Evolutionary conservation across 1,284 basidiomycete genomes (phyloP).

Genomic region (Puccinia brachypodii): DNA sequence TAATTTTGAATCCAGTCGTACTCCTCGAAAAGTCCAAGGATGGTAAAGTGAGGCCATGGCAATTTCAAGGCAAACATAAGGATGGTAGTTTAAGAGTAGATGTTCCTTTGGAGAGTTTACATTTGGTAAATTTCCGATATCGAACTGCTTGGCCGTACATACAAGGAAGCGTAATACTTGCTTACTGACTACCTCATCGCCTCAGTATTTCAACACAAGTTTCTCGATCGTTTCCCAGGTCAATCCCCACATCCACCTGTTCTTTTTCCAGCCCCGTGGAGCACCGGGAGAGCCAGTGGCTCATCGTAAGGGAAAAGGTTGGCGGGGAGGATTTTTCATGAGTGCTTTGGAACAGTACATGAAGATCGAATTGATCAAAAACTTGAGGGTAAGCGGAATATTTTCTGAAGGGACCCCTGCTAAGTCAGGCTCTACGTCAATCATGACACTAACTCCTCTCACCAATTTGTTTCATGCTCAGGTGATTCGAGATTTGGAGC

Average conservation of each 20-base stretch:
- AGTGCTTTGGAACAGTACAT: conserved; percentile 80
- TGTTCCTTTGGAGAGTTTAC: conserved; percentile 87
- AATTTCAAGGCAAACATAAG: conserved; percentile 56
- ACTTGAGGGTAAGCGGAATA: conserved; percentile 73
- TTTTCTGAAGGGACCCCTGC: no score
- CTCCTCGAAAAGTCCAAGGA: conserved; percentile 82
- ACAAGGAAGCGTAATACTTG: neutral
- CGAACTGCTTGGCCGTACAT: neutral
- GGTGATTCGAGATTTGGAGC: conserved; percentile 87
- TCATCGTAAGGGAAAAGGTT: conserved; percentile 87
- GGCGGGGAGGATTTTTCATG: conserved; percentile 92
- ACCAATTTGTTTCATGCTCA: conserved; percentile 53
- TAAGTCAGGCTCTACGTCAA: neutral
- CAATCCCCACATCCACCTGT: conserved; percentile 97
- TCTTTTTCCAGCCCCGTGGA: conserved; percentile 92
- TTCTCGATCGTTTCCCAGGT: conserved; percentile 93
- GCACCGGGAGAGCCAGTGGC: conserved; percentile 91
- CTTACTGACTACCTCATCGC: no score
- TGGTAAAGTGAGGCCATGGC: conserved; percentile 72
- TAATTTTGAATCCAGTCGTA: conserved; percentile 68
- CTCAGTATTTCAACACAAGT: conserved; percentile 67
- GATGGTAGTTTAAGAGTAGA: conserved; percentile 89
- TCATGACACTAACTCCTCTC: neutral
- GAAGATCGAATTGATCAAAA: conserved; percentile 90
- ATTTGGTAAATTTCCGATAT: conserved; percentile 71